phyloP scores from a whole-genome alignment of 2,329 filamentous ascomycete genomes.

The Aspergillus terreus region DNA sequence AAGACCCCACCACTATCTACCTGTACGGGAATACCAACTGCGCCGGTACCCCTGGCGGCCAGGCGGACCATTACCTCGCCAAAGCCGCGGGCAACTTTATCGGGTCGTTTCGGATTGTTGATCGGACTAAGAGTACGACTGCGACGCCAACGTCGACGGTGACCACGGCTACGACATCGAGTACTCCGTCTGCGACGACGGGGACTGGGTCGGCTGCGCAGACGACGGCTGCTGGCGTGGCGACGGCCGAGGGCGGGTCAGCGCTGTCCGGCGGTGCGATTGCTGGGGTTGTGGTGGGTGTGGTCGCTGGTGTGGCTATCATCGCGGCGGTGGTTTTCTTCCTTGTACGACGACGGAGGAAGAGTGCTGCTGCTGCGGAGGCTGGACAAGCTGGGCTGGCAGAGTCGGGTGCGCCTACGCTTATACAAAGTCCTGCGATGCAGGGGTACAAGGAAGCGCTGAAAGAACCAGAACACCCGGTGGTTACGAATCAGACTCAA shows the following conservation, averaged over 20 bases:
- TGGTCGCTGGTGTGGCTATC: not conserved
- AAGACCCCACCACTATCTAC: not conserved
- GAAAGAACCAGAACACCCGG: not conserved
- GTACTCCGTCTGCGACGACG: not conserved
- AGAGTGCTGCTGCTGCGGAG: not conserved
- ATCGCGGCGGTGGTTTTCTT: not conserved
- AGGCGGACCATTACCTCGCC: not conserved
- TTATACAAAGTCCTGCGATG: not conserved
- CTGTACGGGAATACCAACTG: not conserved
- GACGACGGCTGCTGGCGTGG: not conserved
- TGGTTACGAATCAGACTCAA: not conserved
- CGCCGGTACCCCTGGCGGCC: not conserved
- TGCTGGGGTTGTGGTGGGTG: not conserved
- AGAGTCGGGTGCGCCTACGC: not conserved
- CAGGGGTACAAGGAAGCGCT: not conserved
- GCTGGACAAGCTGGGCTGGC: not conserved
- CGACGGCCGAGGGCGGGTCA: not conserved
- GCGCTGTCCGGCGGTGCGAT: not conserved
- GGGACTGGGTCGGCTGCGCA: not conserved
- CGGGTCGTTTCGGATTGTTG: not conserved
- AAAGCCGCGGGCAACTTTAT: not conserved
- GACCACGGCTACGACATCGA: not conserved
- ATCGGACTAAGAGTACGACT: not conserved
- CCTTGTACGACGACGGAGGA: not conserved
- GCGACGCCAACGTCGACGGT: not conserved